Conservation (phyloP, 2,329 filamentous ascomycete genomes). For the Aspergillus niger region DNA sequence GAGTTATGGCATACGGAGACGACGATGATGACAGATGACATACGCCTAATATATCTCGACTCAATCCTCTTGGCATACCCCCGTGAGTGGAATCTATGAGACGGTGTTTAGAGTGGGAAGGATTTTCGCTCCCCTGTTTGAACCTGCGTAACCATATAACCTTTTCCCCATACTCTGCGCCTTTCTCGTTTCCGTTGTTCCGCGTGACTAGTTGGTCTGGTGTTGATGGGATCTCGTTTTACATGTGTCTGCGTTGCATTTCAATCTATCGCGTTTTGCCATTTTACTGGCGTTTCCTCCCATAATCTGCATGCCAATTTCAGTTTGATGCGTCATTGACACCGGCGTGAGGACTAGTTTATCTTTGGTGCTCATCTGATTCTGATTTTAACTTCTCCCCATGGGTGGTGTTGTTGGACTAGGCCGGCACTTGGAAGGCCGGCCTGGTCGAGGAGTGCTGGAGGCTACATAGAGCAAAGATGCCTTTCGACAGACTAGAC, state of each 20-base stretch:
- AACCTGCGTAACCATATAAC: constrained; percentile 32
- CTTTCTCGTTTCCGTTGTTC: constrained; percentile 15
- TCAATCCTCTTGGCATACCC: constrained; percentile 32
- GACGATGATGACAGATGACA: constrained; percentile 39
- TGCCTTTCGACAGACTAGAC: neutral
- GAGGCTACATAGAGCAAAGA: neutral
- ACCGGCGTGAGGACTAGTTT: constrained; percentile 24
- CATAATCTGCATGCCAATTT: constrained; percentile 14
- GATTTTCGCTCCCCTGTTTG: constrained; percentile 22
- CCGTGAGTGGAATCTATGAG: constrained; percentile 33
- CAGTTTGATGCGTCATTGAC: constrained; percentile 26
- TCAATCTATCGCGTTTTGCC: constrained; percentile 10
- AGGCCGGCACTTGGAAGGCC: too few species aligned
- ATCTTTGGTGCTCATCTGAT: constrained; percentile 21
- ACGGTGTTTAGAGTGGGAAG: constrained; percentile 29
- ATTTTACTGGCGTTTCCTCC: constrained; percentile 8
- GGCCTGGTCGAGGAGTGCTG: neutral
- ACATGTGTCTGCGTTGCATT: constrained; percentile 13
- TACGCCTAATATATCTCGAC: constrained; percentile 36
- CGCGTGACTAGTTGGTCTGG: constrained; percentile 22
- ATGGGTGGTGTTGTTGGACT: too few species aligned
- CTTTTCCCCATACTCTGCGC: constrained; percentile 46
- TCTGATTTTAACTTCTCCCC: too few species aligned
- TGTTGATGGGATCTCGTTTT: constrained; percentile 24
- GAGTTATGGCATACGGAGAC: constrained; percentile 34